A percentile compares a stretch with the other conserved stretches of the same genome.
Conservation (phyloP, 176 grass and related monocot genomes). For the Aegilops speltoides region DNA sequence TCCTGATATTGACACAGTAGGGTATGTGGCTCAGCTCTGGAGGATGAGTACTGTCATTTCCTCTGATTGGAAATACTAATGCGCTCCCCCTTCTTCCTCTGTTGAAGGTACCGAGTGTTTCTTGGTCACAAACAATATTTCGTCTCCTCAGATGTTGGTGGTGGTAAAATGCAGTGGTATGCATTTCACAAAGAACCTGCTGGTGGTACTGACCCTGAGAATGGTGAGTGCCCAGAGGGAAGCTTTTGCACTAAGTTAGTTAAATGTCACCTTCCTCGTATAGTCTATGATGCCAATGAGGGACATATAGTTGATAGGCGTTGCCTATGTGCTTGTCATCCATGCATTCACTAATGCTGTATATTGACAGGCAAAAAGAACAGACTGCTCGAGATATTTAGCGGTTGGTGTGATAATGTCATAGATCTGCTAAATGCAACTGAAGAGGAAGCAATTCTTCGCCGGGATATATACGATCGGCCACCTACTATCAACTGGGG, state of each 20-base stretch:
- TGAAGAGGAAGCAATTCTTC: slow-evolving; percentile 81
- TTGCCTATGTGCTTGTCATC: not conserved
- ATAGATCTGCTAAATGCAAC: slow-evolving; percentile 85
- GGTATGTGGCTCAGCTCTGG: slow-evolving; percentile 51
- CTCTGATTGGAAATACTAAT: slow-evolving; percentile 18
- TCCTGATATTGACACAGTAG: slow-evolving; percentile 92
- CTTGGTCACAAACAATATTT: slow-evolving; percentile 99
- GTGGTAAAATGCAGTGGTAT: slow-evolving; percentile 99
- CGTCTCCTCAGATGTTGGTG: slow-evolving; percentile 95
- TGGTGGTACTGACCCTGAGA: slow-evolving; percentile 84
- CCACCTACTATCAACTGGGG: slow-evolving; percentile 79
- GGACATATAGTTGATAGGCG: not conserved
- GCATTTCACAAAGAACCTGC: slow-evolving; percentile 92
- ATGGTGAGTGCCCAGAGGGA: slow-evolving; percentile 51
- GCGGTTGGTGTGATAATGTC: slow-evolving; percentile 94
- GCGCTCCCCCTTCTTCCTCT: not conserved
- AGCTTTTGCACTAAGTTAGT: not conserved
- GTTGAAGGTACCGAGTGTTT: slow-evolving; percentile 85
- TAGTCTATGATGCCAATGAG: not conserved
- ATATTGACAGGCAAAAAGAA: slow-evolving; percentile 68
- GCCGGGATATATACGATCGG: slow-evolving; percentile 91
- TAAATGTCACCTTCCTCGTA: slow-evolving; percentile 2
- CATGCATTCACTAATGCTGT: not conserved
- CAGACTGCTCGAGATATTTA: slow-evolving; percentile 76
- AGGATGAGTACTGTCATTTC: not conserved